Base-by-base conservation (phyloP, 306 rosid species). In the Pyrus betulifolia region DNA sequence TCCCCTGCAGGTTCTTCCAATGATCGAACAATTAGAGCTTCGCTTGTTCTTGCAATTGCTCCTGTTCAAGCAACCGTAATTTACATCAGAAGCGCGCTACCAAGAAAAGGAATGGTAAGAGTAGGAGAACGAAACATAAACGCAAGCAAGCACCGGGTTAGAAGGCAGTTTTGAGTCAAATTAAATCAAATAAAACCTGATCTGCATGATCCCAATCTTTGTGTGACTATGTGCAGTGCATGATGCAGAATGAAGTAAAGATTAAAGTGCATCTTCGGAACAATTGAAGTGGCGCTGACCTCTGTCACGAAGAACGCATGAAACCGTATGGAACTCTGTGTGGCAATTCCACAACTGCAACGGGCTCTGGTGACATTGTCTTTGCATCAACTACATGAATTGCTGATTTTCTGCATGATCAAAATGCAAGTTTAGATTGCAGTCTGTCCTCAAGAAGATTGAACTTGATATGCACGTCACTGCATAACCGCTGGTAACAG, bases 251-350 rank as follows among this genome's bases (percentile, higher is more conserved):
- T 5, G 7, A 5, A 25, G 15, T 2, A 25, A 60, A 17, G 6
- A 63, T 63, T 30, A 63, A 59, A 15, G 2, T 38, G 28, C 44
- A 74, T 60, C 58, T 31, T 25, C 2, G 28, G 59, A 27, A 61
- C n/a, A 60, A 44, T 10, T 59, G 74, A 70, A 45, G 74, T 46
- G 61, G 83, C 82, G 74, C 95, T 77, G 73, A 94, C 98, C 97
- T 92, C 93, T 31, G 96, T 84, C 52, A 92, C 92, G 73, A 92
- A 94, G 86, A 92, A 88, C 78, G 97, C 97, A 84, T 92, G 98
- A 94, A 92, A 67, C 98, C 97, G 60, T 88, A 88, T 28, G 98
- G 98, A 84, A 90, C 96, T 85, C 97, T 83, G 4, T 83, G 86
- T 4, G 97, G 98, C 85, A 94, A 83, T 71, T 94, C 93, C 45